These are phyloP conservation scores for Aechmea fasciata DNA, from an alignment of 176 grass and related monocot species.

Conservation along the genomic window DNA sequence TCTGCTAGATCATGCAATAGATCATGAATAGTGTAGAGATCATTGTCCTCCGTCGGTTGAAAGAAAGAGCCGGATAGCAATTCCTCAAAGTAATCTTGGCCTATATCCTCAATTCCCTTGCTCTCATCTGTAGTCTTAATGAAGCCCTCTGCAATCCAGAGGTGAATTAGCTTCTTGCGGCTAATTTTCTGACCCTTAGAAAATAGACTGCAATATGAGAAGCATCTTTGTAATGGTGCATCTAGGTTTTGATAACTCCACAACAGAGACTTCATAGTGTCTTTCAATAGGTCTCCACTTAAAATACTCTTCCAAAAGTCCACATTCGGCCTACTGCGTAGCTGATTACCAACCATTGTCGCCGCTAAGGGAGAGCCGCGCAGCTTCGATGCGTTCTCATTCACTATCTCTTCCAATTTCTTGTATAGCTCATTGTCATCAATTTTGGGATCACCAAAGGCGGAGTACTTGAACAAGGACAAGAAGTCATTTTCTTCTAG, in stretches of 20 bases:
- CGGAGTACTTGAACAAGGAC: no score
- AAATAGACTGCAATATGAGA: conserved; percentile 4
- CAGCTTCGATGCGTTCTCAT: no score
- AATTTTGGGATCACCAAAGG: no score
- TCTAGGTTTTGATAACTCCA: conserved; percentile 12
- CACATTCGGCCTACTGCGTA: conserved; percentile 1
- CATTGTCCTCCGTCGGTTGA: neutral
- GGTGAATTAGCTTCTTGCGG: neutral
- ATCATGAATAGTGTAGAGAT: no score
- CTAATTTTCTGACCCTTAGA: neutral
- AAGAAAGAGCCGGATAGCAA: conserved; percentile 5
- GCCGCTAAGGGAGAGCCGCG: conserved; percentile 2
- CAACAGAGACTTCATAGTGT: neutral
- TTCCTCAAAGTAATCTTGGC: conserved; percentile 8
- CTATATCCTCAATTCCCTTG: neutral
- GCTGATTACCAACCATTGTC: conserved; percentile 6
- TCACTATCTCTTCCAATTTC: no score
- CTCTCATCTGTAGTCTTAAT: neutral
- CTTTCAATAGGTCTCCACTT: conserved; percentile 4
- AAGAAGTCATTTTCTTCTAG: no score
- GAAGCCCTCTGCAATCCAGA: conserved; percentile 16
- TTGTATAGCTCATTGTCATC: no score
- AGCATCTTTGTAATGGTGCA: conserved; percentile 5
- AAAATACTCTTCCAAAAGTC: neutral
- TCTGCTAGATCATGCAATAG: no score